Conservation (phyloP, 208 protist genomes). For the Angomonas desouzai region DNA sequence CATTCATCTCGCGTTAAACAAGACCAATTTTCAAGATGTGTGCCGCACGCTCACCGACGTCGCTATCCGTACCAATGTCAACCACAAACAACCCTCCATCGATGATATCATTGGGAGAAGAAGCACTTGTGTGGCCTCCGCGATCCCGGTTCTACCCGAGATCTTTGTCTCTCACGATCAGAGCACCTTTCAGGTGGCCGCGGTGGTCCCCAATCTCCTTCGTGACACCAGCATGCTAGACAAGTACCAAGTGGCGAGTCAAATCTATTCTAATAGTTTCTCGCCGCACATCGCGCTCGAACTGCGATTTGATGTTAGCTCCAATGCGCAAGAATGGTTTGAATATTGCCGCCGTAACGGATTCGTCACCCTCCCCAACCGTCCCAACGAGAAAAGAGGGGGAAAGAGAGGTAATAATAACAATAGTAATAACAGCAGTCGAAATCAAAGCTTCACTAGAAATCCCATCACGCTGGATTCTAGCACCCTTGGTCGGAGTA, state of each 20-base stretch:
- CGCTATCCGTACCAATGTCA: slow-evolving; percentile 41
- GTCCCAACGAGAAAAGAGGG: no score
- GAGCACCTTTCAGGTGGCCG: not conserved
- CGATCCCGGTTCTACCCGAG: slow-evolving; percentile 59
- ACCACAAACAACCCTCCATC: slow-evolving; percentile 21
- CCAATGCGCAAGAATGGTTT: slow-evolving; percentile 38
- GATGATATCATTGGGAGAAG: slow-evolving; percentile 65
- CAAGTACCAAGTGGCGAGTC: slow-evolving; percentile 21
- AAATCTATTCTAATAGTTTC: slow-evolving; percentile 53
- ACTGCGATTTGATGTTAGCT: slow-evolving; percentile 52
- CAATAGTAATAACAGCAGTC: no score
- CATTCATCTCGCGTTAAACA: slow-evolving; percentile 30
- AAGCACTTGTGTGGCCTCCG: slow-evolving; percentile 34
- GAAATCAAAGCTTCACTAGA: no score
- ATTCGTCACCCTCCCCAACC: not conserved
- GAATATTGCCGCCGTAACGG: slow-evolving; percentile 1
- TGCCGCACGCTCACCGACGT: slow-evolving; percentile 26
- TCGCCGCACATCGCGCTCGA: slow-evolving; percentile 77
- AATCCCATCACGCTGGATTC: no score
- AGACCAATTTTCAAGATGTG: slow-evolving; percentile 22
- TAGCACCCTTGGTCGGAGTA: not conserved
- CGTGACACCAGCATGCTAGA: not conserved
- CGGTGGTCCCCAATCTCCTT: slow-evolving; percentile 10
- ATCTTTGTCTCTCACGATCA: slow-evolving; percentile 28
- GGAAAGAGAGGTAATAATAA: no score